A percentile compares a stretch with the other conserved stretches of the same genome.
These are phyloP conservation scores for Mortierella sp. DNA, from an alignment of 371 early-diverging fungal genomes.

Conservation along the genomic window DNA sequence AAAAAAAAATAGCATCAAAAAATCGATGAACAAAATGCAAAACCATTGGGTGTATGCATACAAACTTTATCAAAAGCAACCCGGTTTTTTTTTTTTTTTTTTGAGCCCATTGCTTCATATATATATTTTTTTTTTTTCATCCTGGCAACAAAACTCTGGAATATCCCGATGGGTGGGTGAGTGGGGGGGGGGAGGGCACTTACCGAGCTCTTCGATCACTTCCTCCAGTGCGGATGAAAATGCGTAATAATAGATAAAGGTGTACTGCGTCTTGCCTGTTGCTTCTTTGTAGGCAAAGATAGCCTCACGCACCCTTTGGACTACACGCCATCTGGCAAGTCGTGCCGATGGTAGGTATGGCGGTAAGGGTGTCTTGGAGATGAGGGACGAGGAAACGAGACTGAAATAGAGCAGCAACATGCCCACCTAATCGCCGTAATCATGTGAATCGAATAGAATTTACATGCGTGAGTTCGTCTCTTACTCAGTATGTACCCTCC, in stretches of 20 bases:
- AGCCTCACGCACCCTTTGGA: conserved; percentile 47
- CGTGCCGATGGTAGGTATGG: conserved; percentile 62
- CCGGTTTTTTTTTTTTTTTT: too few species aligned
- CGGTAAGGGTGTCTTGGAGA: conserved; percentile 59
- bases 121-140: too few species aligned
- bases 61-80: too few species aligned
- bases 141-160: too few species aligned
- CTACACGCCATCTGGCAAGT: conserved; percentile 53
- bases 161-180: neutral
- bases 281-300: conserved; percentile 4
- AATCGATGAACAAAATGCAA: neutral
- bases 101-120: too few species aligned
- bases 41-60: neutral
- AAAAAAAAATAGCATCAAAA: neutral
- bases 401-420: conserved; percentile 11
- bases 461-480: too few species aligned
- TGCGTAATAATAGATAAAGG: conserved; percentile 19
- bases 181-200: neutral
- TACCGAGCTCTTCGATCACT: conserved; percentile 60
- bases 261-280: conserved; percentile 9
- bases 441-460: neutral
- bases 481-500: too few species aligned
- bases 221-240: conserved; percentile 45
- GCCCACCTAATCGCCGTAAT: neutral
- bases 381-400: conserved; percentile 56